These are phyloP conservation scores for Phascolomyces articulosus DNA, from an alignment of 371 early-diverging fungal genomes.

Conservation along the genomic window DNA sequence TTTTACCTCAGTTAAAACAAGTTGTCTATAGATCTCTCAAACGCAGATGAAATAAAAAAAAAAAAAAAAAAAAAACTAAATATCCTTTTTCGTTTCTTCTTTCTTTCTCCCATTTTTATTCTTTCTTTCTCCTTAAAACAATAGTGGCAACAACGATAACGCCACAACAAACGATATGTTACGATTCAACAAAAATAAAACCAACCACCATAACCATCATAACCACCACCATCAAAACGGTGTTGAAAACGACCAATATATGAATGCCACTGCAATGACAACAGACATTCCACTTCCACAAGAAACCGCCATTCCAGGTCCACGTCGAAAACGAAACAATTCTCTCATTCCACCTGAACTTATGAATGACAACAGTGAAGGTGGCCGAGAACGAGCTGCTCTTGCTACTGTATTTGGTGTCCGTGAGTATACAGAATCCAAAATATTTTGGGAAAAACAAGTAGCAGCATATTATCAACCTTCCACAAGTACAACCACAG, in stretches of 20 bases:
- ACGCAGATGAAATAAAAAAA: no score
- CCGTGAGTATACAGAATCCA: conserved; percentile 48
- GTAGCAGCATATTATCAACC: conserved; percentile 1
- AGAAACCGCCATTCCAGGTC: conserved; percentile 29
- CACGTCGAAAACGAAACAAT: conserved; percentile 42
- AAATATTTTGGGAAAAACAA: conserved; percentile 47
- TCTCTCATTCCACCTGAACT: conserved; percentile 44
- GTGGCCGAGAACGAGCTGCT: conserved; percentile 47
- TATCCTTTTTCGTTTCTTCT: not conserved
- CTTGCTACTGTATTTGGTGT: conserved; percentile 55
- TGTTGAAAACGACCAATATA: conserved; percentile 10
- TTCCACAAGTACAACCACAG: not conserved
- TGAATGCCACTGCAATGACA: conserved; percentile 16
- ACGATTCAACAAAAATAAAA: not conserved
- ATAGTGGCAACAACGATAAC: not conserved
- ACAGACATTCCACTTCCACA: conserved; percentile 25
- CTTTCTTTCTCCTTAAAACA: not conserved
- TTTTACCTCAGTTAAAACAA: no score
- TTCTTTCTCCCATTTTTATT: not conserved
- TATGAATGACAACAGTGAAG: conserved; percentile 41
- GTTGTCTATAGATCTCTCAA: no score
- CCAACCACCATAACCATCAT: not conserved
- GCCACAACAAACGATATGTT: not conserved
- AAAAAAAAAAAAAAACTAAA: not conserved
- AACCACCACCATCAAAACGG: not conserved